These are phyloP conservation scores for Magnolia sinica DNA, from an alignment of 164 flowering plant genomes.

Conservation along the genomic window DNA sequence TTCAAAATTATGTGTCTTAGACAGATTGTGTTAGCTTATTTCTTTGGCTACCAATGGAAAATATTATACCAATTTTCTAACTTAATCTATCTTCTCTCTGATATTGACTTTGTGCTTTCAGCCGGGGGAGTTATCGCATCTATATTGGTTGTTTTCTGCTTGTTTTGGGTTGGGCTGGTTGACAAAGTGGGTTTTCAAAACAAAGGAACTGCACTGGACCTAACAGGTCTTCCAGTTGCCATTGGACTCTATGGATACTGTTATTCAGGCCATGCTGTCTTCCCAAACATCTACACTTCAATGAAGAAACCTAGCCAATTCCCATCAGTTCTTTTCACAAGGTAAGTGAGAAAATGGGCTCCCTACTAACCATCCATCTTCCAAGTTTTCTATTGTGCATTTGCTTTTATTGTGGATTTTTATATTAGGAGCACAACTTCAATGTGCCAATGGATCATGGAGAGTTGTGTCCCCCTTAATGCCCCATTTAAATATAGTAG, in stretches of 20 bases:
- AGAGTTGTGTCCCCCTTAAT: too few relatives aligned
- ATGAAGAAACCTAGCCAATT: slow-evolving; percentile 77
- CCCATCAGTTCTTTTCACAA: slow-evolving; percentile 61
- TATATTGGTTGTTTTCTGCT: slow-evolving; percentile 61
- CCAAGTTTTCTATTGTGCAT: not conserved
- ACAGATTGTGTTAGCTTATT: not conserved
- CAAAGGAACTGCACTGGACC: slow-evolving; percentile 56
- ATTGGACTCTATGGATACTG: slow-evolving; percentile 94
- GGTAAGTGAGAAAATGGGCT: slow-evolving; percentile 35
- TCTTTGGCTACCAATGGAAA: not conserved
- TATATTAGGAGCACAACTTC: not conserved
- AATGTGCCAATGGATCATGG: not conserved
- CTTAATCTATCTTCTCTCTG: not conserved
- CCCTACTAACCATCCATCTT: not conserved
- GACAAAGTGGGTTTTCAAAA: slow-evolving; percentile 63
- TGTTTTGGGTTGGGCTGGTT: slow-evolving; percentile 86
- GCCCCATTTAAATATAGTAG: too few relatives aligned
- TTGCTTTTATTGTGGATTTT: not conserved
- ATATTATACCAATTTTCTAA: too few relatives aligned
- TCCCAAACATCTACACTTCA: slow-evolving; percentile 94
- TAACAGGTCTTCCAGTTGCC: slow-evolving; percentile 81
- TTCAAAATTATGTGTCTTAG: not conserved
- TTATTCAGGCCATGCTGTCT: slow-evolving; percentile 96
- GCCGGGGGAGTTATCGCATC: slow-evolving; percentile 98
- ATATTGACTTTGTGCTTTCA: slow-evolving; percentile 19